Evolutionary conservation across 2,329 filamentous ascomycete genomes (phyloP).

Genomic region (Neofusicoccum ribis): DNA sequence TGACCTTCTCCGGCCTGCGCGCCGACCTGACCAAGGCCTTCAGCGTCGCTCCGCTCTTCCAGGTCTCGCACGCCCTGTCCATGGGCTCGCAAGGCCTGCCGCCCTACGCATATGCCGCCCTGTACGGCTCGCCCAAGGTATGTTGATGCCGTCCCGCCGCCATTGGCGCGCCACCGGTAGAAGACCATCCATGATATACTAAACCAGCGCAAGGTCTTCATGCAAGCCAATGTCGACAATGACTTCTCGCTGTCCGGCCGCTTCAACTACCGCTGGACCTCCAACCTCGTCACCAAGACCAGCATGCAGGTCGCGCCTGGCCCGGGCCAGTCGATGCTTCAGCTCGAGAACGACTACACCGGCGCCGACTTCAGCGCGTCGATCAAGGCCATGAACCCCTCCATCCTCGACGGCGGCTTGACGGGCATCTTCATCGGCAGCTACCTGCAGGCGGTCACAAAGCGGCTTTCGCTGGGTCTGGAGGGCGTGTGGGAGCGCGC

Average conservation of each 20-base stretch:
- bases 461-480: conserved; percentile 80
- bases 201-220: conserved; percentile 68
- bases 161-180: background rate
- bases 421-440: conserved; percentile 95
- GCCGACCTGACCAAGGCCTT: conserved; percentile 97
- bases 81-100: conserved; percentile 87
- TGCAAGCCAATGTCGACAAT: conserved; percentile 94
- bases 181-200: conserved; percentile 22
- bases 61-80: conserved; percentile 94
- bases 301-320: conserved; percentile 81
- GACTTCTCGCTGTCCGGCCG: conserved; percentile 83
- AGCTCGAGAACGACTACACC: conserved; percentile 93
- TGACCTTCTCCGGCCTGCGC: conserved; percentile 93
- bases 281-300: conserved; percentile 79
- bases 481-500: conserved; percentile 93
- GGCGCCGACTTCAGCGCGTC: conserved; percentile 92
- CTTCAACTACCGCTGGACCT: conserved; percentile 90
- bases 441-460: conserved; percentile 92
- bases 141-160: conserved; percentile 32
- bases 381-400: conserved; percentile 95
- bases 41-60: conserved; percentile 90
- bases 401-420: conserved; percentile 82
- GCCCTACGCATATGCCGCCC: conserved; percentile 90
- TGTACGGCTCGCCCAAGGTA: conserved; percentile 93
- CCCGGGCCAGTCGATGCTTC: conserved; percentile 79